These are phyloP conservation scores for Orbilia quercus DNA, from an alignment of 2,329 filamentous ascomycete species.

Conservation along the genomic window DNA sequence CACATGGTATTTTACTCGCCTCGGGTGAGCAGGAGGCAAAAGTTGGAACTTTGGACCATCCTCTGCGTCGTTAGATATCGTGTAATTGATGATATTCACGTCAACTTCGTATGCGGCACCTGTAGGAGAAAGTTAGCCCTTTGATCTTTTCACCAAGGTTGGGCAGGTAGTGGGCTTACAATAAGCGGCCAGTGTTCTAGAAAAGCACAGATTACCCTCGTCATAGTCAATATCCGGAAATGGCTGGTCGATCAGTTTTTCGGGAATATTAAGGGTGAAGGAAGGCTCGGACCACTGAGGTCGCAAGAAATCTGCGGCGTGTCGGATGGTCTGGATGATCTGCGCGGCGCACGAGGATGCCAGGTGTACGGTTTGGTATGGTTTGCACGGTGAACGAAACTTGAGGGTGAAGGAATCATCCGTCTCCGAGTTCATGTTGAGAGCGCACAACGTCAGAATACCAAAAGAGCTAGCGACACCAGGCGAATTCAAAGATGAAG, in stretches of 20 bases:
- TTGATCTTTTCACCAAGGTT: not conserved
- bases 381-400: constrained; percentile 66
- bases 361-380: constrained; percentile 67
- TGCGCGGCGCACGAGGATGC: constrained; percentile 74
- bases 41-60: constrained; percentile 76
- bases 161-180: constrained; percentile 63
- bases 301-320: constrained; percentile 72
- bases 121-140: constrained; percentile 31
- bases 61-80: constrained; percentile 72
- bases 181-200: constrained; percentile 76
- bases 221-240: constrained; percentile 65
- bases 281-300: constrained; percentile 74
- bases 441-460: constrained; percentile 71
- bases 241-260: constrained; percentile 67
- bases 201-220: constrained; percentile 73
- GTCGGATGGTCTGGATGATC: constrained; percentile 72
- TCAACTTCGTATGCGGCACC: constrained; percentile 74
- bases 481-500: constrained; percentile 65
- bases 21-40: constrained; percentile 68
- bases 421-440: constrained; percentile 69
- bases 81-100: constrained; percentile 74
- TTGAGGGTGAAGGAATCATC: constrained; percentile 76
- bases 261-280: constrained; percentile 72
- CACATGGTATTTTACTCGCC: constrained; percentile 69
- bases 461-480: constrained; percentile 69